phyloP scores from a whole-genome alignment of 768 basidiomycete species.

The Termitomyces sp. region DNA sequence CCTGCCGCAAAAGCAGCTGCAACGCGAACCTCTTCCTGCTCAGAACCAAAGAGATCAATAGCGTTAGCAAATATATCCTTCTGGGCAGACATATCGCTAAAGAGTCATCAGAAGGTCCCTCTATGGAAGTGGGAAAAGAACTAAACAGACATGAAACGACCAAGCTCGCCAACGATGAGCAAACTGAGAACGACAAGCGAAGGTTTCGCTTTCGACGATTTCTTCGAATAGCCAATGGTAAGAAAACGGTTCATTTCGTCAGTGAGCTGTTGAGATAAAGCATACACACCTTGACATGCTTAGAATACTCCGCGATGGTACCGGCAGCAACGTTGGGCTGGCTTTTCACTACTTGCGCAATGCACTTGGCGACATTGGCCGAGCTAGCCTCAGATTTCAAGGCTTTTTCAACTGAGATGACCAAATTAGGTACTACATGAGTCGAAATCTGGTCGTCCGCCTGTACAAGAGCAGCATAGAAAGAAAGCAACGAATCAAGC shows the following conservation, averaged over 20 bases:
- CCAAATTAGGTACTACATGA: conserved; percentile 74
- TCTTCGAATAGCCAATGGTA: conserved; percentile 22
- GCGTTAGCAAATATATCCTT: conserved; percentile 71
- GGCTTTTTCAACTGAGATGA: conserved; percentile 59
- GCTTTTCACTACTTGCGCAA: conserved; percentile 77
- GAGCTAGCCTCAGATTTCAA: conserved; percentile 50
- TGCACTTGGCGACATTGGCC: conserved; percentile 76
- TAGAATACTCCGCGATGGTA: conserved; percentile 81
- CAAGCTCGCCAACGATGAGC: conserved; percentile 88
- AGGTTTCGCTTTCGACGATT: conserved; percentile 56
- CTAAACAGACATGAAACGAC: conserved; percentile 71
- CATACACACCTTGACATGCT: conserved; percentile 61
- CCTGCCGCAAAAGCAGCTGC: conserved; percentile 95
- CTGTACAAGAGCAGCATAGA: conserved; percentile 77
- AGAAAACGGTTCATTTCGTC: neutral
- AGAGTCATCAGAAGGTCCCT: neutral
- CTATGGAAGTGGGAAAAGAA: neutral
- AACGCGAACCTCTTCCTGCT: conserved; percentile 81
- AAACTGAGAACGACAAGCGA: conserved; percentile 76
- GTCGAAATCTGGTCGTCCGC: conserved; percentile 82
- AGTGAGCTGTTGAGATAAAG: neutral
- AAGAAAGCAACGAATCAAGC: conserved; percentile 76
- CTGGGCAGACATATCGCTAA: conserved; percentile 85
- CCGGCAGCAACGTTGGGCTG: conserved; percentile 70
- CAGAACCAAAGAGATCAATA: conserved; percentile 68